A percentile compares a stretch with the other conserved stretches of the same genome.
Evolutionary conservation across 805 yeast genomes (phyloP).

Genomic region (Zygoascus flipseniorum): DNA sequence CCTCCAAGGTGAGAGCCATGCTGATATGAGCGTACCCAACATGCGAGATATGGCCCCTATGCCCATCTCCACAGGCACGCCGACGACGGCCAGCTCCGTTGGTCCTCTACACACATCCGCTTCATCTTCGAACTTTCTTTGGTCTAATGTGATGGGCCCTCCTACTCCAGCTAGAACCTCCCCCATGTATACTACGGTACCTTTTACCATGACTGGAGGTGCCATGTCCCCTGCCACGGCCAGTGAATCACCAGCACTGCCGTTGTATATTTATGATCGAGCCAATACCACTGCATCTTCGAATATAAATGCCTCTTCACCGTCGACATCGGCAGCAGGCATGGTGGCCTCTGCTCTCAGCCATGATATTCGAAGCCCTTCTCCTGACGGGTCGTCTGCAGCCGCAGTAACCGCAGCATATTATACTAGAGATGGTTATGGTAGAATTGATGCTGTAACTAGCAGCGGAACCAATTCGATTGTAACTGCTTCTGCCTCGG

Average conservation of each 20-base stretch:
- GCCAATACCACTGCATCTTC: neutral
- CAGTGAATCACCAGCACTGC: neutral
- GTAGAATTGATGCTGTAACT: neutral
- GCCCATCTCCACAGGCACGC: neutral
- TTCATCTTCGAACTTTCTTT: neutral
- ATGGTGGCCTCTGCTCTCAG: neutral
- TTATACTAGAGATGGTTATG: neutral
- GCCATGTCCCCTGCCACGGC: neutral
- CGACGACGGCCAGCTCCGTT: neutral
- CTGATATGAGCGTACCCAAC: neutral
- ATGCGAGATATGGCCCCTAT: neutral
- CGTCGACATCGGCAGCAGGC: neutral
- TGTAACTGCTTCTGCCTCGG: neutral
- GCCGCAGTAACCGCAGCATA: neutral
- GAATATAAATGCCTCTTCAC: neutral
- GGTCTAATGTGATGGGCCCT: neutral
- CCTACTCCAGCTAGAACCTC: neutral
- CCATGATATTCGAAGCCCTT: neutral
- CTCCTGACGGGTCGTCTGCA: neutral
- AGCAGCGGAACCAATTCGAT: neutral
- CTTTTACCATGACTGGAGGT: neutral
- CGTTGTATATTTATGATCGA: neutral
- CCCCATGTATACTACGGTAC: neutral
- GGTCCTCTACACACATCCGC: neutral
- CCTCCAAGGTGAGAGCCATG: neutral